Conservation (phyloP, 352 stramenopile genomes). For the Pythium guiyangense region DNA sequence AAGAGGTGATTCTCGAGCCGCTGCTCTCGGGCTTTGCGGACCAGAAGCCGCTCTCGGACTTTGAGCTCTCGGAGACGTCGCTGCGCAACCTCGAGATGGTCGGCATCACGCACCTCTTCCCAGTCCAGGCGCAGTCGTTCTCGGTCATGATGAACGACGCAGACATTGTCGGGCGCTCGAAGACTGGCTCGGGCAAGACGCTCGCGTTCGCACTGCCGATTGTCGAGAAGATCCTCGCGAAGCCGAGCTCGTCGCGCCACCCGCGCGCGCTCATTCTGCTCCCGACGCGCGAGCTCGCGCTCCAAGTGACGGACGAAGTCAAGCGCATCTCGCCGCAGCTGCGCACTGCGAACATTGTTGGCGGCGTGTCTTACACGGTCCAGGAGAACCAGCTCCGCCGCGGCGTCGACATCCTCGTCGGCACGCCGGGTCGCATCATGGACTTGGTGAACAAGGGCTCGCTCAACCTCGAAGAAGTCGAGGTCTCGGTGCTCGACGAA, state of each 20-base stretch:
- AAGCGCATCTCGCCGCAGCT: constrained; percentile 87
- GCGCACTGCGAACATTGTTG: constrained; percentile 89
- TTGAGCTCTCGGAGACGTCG: constrained; percentile 52
- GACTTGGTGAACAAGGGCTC: constrained; percentile 94
- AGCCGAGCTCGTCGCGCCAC: constrained; percentile 25
- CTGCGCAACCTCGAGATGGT: constrained; percentile 49
- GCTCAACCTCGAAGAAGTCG: constrained; percentile 86
- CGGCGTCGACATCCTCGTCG: constrained; percentile 93
- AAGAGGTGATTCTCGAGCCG: constrained; percentile 46
- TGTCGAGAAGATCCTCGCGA: constrained; percentile 61
- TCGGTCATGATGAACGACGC: constrained; percentile 71
- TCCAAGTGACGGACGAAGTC: constrained; percentile 94
- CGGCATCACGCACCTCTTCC: constrained; percentile 82
- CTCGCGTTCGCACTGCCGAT: constrained; percentile 66
- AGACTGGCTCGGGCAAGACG: constrained; percentile 79
- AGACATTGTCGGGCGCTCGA: constrained; percentile 80
- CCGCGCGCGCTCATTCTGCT: constrained; percentile 94
- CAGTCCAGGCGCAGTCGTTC: constrained; percentile 81
- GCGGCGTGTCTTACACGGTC: constrained; percentile 89
- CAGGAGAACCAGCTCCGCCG: constrained; percentile 90
- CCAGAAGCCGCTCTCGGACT: constrained; percentile 70
- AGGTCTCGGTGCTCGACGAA: constrained; percentile 94
- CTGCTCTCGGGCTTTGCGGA: constrained; percentile 50
- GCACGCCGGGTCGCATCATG: constrained; percentile 96
- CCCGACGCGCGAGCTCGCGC: constrained; percentile 96